A percentile compares a stretch with the other conserved stretches of the same genome.
Conservation (phyloP, 768 basidiomycete genomes). For the Termitomyces sp. region DNA sequence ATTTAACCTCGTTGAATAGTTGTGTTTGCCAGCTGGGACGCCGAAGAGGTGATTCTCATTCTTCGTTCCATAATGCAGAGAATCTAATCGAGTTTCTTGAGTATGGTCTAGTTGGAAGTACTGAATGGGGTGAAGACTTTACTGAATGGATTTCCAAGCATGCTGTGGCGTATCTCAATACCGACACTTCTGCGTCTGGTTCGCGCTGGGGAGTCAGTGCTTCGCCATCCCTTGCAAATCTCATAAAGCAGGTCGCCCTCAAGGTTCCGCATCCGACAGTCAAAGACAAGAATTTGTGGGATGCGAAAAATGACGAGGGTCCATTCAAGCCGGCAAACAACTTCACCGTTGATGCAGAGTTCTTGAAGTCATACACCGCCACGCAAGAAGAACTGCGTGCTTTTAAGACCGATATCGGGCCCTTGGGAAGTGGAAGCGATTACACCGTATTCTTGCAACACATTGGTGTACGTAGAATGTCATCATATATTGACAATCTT, state of each 20-base stretch:
- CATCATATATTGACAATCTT: neutral
- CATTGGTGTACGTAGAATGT: conserved; percentile 31
- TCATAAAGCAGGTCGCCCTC: conserved; percentile 62
- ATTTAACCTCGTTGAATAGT: conserved; percentile 25
- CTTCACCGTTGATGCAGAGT: conserved; percentile 34
- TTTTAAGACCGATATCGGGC: conserved; percentile 37
- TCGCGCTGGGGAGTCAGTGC: conserved; percentile 51
- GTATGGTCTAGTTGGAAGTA: conserved; percentile 76
- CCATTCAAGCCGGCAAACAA: conserved; percentile 29
- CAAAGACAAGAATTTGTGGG: conserved; percentile 67
- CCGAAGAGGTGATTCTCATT: conserved; percentile 50
- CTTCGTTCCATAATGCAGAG: neutral
- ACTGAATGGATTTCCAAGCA: conserved; percentile 71
- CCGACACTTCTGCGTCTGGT: conserved; percentile 64
- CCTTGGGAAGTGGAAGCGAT: conserved; percentile 87
- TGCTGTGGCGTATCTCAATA: conserved; percentile 83
- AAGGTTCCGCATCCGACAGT: conserved; percentile 72
- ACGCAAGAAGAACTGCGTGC: conserved; percentile 25
- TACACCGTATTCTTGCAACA: conserved; percentile 90
- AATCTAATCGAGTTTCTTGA: conserved; percentile 14
- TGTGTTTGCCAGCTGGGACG: conserved; percentile 72
- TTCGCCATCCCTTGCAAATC: conserved; percentile 79
- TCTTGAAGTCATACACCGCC: conserved; percentile 31
- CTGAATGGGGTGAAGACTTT: conserved; percentile 95
- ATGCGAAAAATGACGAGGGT: conserved; percentile 60